phyloP scores from a whole-genome alignment of 352 stramenopile species.

The Phytophthora pluvialis region DNA sequence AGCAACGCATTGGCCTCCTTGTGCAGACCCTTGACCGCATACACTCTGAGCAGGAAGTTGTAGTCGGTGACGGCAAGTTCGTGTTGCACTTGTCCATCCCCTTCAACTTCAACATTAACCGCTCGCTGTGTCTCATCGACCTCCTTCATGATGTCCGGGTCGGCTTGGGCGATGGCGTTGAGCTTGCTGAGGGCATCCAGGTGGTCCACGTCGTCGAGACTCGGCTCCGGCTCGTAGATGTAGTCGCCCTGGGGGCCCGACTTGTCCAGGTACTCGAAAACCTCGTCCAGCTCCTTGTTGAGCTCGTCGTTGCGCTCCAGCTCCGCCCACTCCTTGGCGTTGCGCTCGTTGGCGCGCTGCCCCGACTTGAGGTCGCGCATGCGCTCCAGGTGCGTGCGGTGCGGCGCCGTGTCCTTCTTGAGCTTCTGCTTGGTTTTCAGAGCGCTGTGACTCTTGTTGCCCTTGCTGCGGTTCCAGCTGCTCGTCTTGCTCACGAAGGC shows the following conservation, averaged over 20 bases:
- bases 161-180: conserved; percentile 59
- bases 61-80: conserved; percentile 68
- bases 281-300: conserved; percentile 66
- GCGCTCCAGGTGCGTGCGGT: conserved; percentile 63
- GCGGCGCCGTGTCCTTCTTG: conserved; percentile 59
- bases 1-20: conserved; percentile 77
- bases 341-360: conserved; percentile 48
- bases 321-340: conserved; percentile 55
- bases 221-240: conserved; percentile 69
- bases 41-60: conserved; percentile 79
- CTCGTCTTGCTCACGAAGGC: conserved; percentile 67
- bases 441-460: conserved; percentile 42
- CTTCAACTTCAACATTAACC: conserved; percentile 27
- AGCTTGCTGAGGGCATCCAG: conserved; percentile 70
- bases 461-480: conserved; percentile 57
- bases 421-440: conserved; percentile 71
- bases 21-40: conserved; percentile 66
- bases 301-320: conserved; percentile 70
- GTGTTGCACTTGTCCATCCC: conserved; percentile 19
- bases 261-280: conserved; percentile 77
- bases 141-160: conserved; percentile 53
- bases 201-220: conserved; percentile 67
- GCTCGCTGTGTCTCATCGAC: conserved; percentile 37
- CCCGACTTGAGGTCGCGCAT: conserved; percentile 51
- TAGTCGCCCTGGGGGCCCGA: conserved; percentile 68